Percentiles rank a stretch among this genome's conserved stretches.
phyloP scores from a whole-genome alignment of 352 stramenopile species.

The Peronospora belbahrii region DNA sequence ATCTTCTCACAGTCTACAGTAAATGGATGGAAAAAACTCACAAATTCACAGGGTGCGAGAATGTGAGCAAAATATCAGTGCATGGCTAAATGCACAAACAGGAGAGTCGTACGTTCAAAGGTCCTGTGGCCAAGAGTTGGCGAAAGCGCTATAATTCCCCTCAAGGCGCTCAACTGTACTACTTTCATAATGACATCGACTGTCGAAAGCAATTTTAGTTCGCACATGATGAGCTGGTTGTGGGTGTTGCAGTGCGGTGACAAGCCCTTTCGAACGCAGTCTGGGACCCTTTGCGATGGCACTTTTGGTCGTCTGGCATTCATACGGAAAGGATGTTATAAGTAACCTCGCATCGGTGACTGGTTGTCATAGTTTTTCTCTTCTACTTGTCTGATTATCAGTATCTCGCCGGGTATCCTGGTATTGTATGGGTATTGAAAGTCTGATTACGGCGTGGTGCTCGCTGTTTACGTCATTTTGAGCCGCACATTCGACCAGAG shows the following conservation, averaged over 20 bases:
- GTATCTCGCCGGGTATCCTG: slow-evolving; percentile 54
- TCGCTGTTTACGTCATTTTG: slow-evolving; percentile 59
- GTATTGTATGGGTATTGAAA: slow-evolving; percentile 79
- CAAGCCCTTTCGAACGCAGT: slow-evolving; percentile 66
- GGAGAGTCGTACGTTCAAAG: slow-evolving; percentile 73
- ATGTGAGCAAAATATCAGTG: slow-evolving; percentile 57
- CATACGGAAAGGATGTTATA: slow-evolving; percentile 54
- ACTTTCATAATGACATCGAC: slow-evolving; percentile 80
- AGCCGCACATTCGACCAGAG: slow-evolving; percentile 50
- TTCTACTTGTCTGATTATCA: slow-evolving; percentile 72
- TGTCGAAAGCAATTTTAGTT: slow-evolving; percentile 83
- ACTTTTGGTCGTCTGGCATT: slow-evolving; percentile 53
- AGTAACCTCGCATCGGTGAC: slow-evolving; percentile 43
- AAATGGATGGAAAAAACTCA: slow-evolving; percentile 56
- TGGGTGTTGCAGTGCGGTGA: slow-evolving; percentile 51
- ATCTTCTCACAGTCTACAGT: slow-evolving; percentile 23
- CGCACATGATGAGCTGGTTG: slow-evolving; percentile 60
- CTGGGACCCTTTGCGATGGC: slow-evolving; percentile 62
- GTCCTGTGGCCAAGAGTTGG: slow-evolving; percentile 72
- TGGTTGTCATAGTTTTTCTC: slow-evolving; percentile 68
- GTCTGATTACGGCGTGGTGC: slow-evolving; percentile 58
- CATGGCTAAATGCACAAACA: slow-evolving; percentile 85
- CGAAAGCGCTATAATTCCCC: slow-evolving; percentile 77
- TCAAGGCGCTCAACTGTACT: slow-evolving; percentile 80
- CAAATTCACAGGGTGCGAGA: slow-evolving; percentile 40